Evolutionary conservation across 2,329 filamentous ascomycete genomes (phyloP).

Genomic region (Colletotrichum viniferum): DNA sequence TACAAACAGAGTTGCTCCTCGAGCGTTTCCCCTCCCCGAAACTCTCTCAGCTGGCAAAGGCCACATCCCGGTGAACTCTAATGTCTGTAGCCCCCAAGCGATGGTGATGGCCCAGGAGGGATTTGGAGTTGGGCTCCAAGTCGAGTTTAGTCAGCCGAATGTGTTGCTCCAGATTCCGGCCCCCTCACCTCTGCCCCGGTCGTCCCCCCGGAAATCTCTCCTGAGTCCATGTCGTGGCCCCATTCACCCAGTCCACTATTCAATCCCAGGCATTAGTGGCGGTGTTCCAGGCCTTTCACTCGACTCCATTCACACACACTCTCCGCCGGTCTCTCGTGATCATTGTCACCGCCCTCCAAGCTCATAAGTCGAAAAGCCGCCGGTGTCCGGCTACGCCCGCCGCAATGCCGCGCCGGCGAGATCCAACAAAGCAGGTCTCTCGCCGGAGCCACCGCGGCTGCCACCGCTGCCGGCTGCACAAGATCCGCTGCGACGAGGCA

Average conservation of each 20-base stretch:
- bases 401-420: constrained; percentile 10
- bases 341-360: not conserved
- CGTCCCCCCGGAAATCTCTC: not conserved
- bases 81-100: not conserved
- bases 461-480: constrained; percentile 26
- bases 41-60: not conserved
- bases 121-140: not conserved
- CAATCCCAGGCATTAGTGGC: not conserved
- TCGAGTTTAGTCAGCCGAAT: constrained; percentile 7
- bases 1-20: not conserved
- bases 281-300: not conserved
- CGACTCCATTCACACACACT: not conserved
- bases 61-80: not conserved
- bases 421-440: constrained; percentile 12
- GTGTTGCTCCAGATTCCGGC: not conserved
- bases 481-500: constrained; percentile 26
- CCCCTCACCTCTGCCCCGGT: not conserved
- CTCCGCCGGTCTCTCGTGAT: not conserved
- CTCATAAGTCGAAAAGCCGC: not conserved
- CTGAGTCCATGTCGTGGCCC: not conserved
- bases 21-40: not conserved
- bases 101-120: not conserved
- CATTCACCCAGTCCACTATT: not conserved
- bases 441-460: constrained; percentile 28
- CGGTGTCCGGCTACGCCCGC: not conserved